phyloP scores from a whole-genome alignment of 306 rosid species.

The Coriaria nepalensis region DNA sequence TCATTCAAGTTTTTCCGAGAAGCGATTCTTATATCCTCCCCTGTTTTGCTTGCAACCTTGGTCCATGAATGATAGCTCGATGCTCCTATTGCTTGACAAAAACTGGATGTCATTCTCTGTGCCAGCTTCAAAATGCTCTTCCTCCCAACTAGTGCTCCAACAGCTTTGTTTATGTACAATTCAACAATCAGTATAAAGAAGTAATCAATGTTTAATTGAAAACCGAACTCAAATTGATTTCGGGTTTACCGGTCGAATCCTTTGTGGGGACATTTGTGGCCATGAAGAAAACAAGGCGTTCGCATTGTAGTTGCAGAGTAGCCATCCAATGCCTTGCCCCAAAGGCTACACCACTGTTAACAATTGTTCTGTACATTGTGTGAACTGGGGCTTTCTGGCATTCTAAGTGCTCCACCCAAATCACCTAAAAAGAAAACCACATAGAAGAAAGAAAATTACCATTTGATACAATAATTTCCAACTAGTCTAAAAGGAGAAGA shows the following conservation, averaged over 20 bases:
- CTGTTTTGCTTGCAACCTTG: constrained; percentile 62
- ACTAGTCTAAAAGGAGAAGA: too few species aligned
- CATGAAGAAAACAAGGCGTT: constrained; percentile 65
- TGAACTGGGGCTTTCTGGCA: constrained; percentile 72
- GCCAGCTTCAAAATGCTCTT: constrained; percentile 88
- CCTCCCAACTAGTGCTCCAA: constrained; percentile 85
- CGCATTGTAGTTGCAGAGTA: constrained; percentile 83
- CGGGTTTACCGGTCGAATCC: constrained; percentile 48
- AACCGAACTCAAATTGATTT: constrained; percentile 7
- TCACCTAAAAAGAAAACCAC: constrained; percentile 34
- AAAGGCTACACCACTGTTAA: constrained; percentile 73
- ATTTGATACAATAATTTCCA: too few species aligned
- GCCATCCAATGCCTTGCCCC: constrained; percentile 96
- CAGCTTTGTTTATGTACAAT: constrained; percentile 27
- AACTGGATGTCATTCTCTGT: constrained; percentile 72
- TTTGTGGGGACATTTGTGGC: constrained; percentile 98
- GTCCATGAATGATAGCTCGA: constrained; percentile 88
- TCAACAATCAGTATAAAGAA: constrained; percentile 5
- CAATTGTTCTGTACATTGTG: constrained; percentile 58
- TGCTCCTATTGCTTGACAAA: constrained; percentile 74
- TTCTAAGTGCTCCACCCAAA: constrained; percentile 91
- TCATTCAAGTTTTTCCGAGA: constrained; percentile 90
- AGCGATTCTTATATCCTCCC: constrained; percentile 76
- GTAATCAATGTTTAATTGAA: neutral
- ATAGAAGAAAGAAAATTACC: too few species aligned